These are phyloP conservation scores for Flaveria linearis DNA, from an alignment of 129 eudicot genomes.

Conservation along the genomic window DNA sequence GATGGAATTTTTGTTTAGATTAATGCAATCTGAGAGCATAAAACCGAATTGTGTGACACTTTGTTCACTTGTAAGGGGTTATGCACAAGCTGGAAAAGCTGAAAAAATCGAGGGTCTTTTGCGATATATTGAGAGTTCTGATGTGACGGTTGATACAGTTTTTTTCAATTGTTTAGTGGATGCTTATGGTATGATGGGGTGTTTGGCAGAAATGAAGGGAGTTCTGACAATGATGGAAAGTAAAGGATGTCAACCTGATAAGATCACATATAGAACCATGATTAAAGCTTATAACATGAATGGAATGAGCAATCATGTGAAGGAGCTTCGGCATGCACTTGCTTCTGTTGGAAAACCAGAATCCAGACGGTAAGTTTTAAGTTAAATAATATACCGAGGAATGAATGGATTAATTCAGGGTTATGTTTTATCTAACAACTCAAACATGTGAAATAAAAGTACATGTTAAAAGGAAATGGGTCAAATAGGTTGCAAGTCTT, in stretches of 20 bases:
- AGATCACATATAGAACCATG: slow-evolving; percentile 83
- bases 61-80: slow-evolving; percentile 87
- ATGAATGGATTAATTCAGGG: neutral
- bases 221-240: slow-evolving; percentile 77
- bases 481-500: neutral
- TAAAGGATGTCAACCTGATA: slow-evolving; percentile 75
- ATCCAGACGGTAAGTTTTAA: slow-evolving; percentile 23
- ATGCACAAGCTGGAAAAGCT: slow-evolving; percentile 69
- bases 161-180: slow-evolving; percentile 86
- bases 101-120: slow-evolving; percentile 69
- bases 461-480: neutral
- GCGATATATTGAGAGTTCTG: slow-evolving; percentile 74
- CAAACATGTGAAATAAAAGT: neutral
- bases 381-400: slow-evolving; percentile 1
- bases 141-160: slow-evolving; percentile 71
- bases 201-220: slow-evolving; percentile 82
- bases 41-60: slow-evolving; percentile 86
- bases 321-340: slow-evolving; percentile 59
- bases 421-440: neutral
- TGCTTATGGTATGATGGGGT: slow-evolving; percentile 97
- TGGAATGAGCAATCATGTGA: slow-evolving; percentile 77
- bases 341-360: slow-evolving; percentile 42
- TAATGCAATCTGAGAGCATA: slow-evolving; percentile 89
- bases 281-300: slow-evolving; percentile 66
- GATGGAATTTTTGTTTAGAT: slow-evolving; percentile 82